Percentiles rank a stretch among this genome's conserved stretches.
Evolutionary conservation across 768 basidiomycete species (phyloP).

Genomic region (Suillus plorans): DNA sequence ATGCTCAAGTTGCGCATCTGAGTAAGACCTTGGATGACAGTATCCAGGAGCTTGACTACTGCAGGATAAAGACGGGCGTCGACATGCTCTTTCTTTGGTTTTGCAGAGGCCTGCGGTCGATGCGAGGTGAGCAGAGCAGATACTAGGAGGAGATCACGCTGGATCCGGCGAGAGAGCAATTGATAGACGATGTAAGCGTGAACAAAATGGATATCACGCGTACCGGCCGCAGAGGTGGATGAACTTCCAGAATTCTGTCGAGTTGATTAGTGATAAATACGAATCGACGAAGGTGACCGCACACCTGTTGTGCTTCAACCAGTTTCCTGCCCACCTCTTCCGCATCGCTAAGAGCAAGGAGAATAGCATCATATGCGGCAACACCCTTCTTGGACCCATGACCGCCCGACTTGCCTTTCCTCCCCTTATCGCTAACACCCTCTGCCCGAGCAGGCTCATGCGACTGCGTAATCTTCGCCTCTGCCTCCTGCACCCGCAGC

Average conservation of each 20-base stretch:
- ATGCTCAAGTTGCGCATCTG: conserved; percentile 83
- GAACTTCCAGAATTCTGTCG: conserved; percentile 44
- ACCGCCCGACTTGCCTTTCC: conserved; percentile 36
- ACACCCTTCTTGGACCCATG: conserved; percentile 68
- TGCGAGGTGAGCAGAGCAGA: conserved; percentile 57
- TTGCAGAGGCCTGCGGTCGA: conserved; percentile 27
- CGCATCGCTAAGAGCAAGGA: conserved; percentile 85
- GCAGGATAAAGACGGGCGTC: conserved; percentile 81
- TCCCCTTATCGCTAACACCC: conserved; percentile 24
- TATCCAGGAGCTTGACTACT: conserved; percentile 85
- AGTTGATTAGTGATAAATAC: background rate
- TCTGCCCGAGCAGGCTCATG: conserved; percentile 27
- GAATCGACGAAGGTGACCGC: conserved; percentile 11
- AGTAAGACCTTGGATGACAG: conserved; percentile 78
- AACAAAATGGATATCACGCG: conserved; percentile 78
- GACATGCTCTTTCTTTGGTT: conserved; percentile 46
- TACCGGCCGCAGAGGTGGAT: conserved; percentile 39
- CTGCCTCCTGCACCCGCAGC: conserved; percentile 77
- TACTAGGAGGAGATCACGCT: conserved; percentile 83
- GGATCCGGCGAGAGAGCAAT: conserved; percentile 81
- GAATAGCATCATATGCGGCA: conserved; percentile 83
- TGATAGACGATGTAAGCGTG: conserved; percentile 88
- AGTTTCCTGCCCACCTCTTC: conserved; percentile 82
- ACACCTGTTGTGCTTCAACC: conserved; percentile 81
- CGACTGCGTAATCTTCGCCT: conserved; percentile 51